Evolutionary conservation across 148 eudicot species (phyloP), one percentile per base, ranked within the genome.

Genomic region (Amaranthus hypochondriacus): DNA sequence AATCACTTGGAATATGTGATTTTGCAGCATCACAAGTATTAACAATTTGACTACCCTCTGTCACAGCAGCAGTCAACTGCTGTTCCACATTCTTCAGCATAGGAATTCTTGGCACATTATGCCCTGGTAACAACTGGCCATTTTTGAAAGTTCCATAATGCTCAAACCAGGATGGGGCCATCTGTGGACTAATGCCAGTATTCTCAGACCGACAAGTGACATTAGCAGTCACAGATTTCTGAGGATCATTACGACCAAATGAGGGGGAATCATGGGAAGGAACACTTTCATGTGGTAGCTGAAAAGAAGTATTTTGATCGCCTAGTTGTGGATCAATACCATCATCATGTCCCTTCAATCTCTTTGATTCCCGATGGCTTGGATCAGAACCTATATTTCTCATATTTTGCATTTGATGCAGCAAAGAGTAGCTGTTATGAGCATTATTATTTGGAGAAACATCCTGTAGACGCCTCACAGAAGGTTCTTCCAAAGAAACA

Each of bases 111-210:
- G 60, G 83, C 63, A 82, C 60, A 78, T 83, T 85, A 70, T 89
- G 65, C 71, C 79, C 79, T 15, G 84, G 80, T 75, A 89, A 79
- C 82, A 86, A 77, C 77, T 88, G 96, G 79, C 89, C 96, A 62
- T 87, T 88, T 80, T 79, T 91, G 10, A 81, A 84, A 55, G 87
- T 79, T 80, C 93, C 92, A 77, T 80, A 87, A 75, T 83, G 89
- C 63, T 86, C 85, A 81, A 93, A 91, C 97, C 91, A 91, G 21
- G 90, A 83, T 72, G 97, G 98, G 52, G 95, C 92, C 97, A 91
- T 93, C 84, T 89, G 98, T n/a, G 93, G 90, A 81, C 88, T 87
- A 74, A 89, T 84, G 63, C 84, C 85, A 71, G 81, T 60, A 73
- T 78, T 67, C n/a, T 84, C 96, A 81, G 58, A 77, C 76, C 77